Base-by-base conservation (phyloP, 1,284 basidiomycete species). In the Irpex lacteus region DNA sequence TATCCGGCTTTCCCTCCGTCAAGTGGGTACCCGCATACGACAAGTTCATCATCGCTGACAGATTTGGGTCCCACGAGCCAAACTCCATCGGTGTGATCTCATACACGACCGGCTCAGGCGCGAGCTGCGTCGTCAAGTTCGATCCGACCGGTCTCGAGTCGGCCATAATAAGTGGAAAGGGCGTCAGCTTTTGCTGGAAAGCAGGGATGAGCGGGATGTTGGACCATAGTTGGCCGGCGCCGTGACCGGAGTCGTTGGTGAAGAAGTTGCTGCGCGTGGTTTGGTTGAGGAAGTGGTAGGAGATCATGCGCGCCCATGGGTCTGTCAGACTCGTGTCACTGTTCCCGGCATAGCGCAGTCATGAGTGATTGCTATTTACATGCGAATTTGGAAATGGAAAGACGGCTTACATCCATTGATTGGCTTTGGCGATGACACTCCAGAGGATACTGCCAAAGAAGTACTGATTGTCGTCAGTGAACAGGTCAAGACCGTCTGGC, bases 171-270 rank as follows among this genome's bases (percentile, higher is more conserved):
- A 89, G 82, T 0, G 88, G 87, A 67, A 88, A 87, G 2, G 86
- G 88, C 5, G 79, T 74, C 9, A 74, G 69, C 26, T 76, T 70
- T 55, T 79, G 76, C 68, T 80, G 77, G 71, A 81, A 88, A 79
- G 81, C 38, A 78, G 76, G 26, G 70, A 72, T 66, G 34, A 65
- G 44, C 7, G 84, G 81, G 34, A 88, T 81, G 44, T 82, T 68
- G 4, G 86, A 87, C 87, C 87, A 89, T 13, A 88, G 76, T 67
- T 89, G 85, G 15, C 87, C 88, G 19, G 86, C 86, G 26, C 87
- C 87, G 65, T 90, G 88, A 2, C 80, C 80, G 5, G 82, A 78
- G 40, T 82, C 73, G 61, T 88, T 87, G 0, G 81, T 84, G 72
- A 86, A 87, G 68, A 89, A 85, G 67, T 89, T 87, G 4, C 64